Conservation (phyloP, 2,329 filamentous ascomycete species). For the Grosmannia clavigera region DNA sequence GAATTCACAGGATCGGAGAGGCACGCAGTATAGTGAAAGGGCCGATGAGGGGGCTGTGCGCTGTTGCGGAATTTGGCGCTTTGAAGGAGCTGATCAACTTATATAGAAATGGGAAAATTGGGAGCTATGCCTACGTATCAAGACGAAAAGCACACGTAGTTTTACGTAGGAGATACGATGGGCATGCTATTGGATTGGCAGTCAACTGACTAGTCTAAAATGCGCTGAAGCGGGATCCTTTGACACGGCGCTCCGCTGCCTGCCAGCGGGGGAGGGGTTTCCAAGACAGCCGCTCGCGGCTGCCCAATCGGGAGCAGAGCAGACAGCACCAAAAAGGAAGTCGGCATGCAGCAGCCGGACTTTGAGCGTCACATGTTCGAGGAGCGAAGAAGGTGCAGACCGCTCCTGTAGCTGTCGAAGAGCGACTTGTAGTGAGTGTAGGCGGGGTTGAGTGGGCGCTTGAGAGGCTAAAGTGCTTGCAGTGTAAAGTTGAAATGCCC, state of each 20-base stretch:
- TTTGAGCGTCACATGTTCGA: not conserved
- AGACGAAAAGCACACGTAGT: not conserved
- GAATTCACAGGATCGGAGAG: too few species aligned
- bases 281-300: not conserved
- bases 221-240: not conserved
- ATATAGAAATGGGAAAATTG: constrained; percentile 3
- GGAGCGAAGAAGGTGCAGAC: not conserved
- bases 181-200: not conserved
- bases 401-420: too few species aligned
- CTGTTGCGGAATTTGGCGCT: too few species aligned
- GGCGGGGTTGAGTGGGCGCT: too few species aligned
- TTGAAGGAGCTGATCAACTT: not conserved
- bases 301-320: not conserved
- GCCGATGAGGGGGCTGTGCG: too few species aligned
- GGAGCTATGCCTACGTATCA: not conserved
- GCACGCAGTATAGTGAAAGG: not conserved
- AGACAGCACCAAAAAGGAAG: not conserved
- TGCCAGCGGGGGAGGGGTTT: not conserved
- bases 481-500: too few species aligned
- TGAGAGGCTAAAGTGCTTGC: too few species aligned
- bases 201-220: not conserved
- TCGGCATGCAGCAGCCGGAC: not conserved
- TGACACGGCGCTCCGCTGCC: not conserved
- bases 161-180: not conserved
- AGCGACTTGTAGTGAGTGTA: too few species aligned